Evolutionary conservation across 495 filamentous ascomycete species (phyloP).

Genomic region (Polyplosphaeria fusca): DNA sequence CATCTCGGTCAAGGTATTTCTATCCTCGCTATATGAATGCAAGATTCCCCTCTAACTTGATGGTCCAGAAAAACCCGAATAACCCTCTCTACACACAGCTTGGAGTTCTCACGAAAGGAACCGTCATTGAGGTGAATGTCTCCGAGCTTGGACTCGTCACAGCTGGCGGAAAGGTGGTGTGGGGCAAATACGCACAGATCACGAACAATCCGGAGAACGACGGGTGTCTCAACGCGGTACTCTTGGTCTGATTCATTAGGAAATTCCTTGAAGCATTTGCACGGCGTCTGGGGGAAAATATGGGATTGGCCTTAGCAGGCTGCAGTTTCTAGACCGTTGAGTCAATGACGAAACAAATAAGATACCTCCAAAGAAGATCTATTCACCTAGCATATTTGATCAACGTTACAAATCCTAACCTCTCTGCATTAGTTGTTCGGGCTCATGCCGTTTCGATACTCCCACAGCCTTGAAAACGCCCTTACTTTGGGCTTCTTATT

Average conservation of each 20-base stretch:
- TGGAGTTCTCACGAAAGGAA: slow-evolving; percentile 90
- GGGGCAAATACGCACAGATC: slow-evolving; percentile 50
- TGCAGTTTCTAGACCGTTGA: no score
- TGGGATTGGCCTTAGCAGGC: no score
- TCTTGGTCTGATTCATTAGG: slow-evolving; percentile 12
- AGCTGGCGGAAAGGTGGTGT: slow-evolving; percentile 74
- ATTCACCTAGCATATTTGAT: no score
- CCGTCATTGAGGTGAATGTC: slow-evolving; percentile 84
- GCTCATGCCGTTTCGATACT: slow-evolving; percentile 63
- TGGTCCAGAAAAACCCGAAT: slow-evolving; percentile 98
- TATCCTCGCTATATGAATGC: no score
- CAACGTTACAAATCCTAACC: no score
- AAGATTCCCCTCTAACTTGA: no score
- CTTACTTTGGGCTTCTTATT: slow-evolving; percentile 52
- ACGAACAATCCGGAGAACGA: slow-evolving; percentile 42
- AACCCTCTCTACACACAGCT: slow-evolving; percentile 92
- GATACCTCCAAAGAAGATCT: no score
- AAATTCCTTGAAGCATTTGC: no score
- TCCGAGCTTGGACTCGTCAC: slow-evolving; percentile 91
- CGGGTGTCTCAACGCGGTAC: slow-evolving; percentile 69
- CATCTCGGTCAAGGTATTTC: slow-evolving; percentile 85
- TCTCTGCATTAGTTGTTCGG: slow-evolving; percentile 9
- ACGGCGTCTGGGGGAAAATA: no score
- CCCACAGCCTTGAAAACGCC: slow-evolving; percentile 70
- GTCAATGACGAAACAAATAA: no score